Evolutionary conservation across 345 rosid species (phyloP).

Genomic region (Trapa bicornis): DNA sequence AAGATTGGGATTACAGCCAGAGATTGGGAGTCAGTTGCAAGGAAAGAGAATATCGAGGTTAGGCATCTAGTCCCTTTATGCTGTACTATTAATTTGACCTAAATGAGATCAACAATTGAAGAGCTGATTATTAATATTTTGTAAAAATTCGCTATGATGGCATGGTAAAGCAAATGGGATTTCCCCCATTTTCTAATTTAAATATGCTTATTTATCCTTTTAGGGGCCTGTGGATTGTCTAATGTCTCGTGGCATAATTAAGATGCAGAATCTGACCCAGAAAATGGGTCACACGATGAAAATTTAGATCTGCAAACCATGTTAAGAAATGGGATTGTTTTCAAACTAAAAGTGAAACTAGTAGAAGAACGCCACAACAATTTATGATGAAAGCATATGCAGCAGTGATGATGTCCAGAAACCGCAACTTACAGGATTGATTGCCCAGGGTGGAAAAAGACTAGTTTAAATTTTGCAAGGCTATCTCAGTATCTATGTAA

Average conservation of each 20-base stretch:
- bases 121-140: neutral
- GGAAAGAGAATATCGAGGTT: constrained; percentile 82
- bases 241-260: neutral
- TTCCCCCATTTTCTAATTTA: neutral
- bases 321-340: neutral
- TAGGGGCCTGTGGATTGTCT: neutral
- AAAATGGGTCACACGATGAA: neutral
- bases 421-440: neutral
- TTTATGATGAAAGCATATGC: neutral
- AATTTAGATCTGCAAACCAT: neutral
- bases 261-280: neutral
- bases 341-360: neutral
- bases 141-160: neutral
- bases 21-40: too few species aligned
- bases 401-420: neutral
- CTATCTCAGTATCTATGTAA: neutral
- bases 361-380: neutral
- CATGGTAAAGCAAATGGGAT: too few species aligned
- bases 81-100: neutral
- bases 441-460: neutral
- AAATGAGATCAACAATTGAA: neutral
- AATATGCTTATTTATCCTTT: neutral
- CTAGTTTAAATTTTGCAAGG: neutral
- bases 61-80: constrained; percentile 7
- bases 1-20: constrained; percentile 78